Percentiles rank a stretch among this genome's conserved stretches.
phyloP scores from a whole-genome alignment of 306 rosid species.

The Pterocarpus santalinus region DNA sequence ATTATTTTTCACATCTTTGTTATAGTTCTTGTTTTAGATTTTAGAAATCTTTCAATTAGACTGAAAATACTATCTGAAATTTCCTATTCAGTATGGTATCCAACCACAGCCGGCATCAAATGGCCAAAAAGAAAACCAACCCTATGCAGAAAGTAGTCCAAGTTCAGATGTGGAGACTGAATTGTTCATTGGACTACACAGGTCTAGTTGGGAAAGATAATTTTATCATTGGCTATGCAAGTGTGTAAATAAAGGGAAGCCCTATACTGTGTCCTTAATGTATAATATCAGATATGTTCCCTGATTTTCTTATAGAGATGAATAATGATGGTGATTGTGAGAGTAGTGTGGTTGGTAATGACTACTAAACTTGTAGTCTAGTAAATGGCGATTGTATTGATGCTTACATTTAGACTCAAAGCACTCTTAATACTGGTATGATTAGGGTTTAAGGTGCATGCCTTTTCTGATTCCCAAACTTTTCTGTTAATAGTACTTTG shows the following conservation, averaged over 20 bases:
- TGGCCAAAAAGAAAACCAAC: constrained; percentile 44
- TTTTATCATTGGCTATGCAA: constrained; percentile 32
- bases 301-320: too few species aligned
- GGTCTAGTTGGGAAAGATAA: constrained; percentile 40
- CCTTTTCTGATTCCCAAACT: too few species aligned
- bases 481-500: too few species aligned
- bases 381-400: too few species aligned
- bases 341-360: too few species aligned
- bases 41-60: background rate
- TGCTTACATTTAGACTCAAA: too few species aligned
- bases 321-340: too few species aligned
- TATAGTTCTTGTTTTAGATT: background rate
- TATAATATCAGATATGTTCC: too few species aligned
- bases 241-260: constrained; percentile 31
- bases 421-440: too few species aligned
- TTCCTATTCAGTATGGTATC: constrained; percentile 48
- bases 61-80: background rate
- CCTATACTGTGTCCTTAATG: background rate
- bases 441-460: too few species aligned
- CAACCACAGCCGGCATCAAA: constrained; percentile 32
- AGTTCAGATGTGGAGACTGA: constrained; percentile 85
- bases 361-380: too few species aligned
- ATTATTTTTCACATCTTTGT: background rate
- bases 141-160: constrained; percentile 59
- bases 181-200: constrained; percentile 78